These are phyloP conservation scores for Aspergillus sp. DNA, from an alignment of 2,329 filamentous ascomycete species.

Conservation along the genomic window DNA sequence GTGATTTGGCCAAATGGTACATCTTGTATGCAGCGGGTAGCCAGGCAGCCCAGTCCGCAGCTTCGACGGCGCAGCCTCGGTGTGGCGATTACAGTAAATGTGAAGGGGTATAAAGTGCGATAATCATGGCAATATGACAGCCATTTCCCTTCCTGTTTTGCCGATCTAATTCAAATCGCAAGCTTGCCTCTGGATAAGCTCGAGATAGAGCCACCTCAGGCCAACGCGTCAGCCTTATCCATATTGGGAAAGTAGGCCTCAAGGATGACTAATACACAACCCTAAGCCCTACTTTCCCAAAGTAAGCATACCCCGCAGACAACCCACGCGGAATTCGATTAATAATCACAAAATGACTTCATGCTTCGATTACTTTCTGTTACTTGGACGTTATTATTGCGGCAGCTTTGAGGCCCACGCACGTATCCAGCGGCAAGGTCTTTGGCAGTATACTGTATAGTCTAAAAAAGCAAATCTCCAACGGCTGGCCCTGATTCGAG, in stretches of 20 bases:
- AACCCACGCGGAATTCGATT: neutral
- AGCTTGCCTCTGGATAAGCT: neutral
- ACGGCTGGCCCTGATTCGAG: slow-evolving; percentile 3
- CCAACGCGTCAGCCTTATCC: slow-evolving; percentile 25
- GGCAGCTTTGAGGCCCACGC: neutral
- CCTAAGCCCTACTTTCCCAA: slow-evolving; percentile 23
- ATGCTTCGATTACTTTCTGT: neutral
- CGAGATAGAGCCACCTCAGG: slow-evolving; percentile 4
- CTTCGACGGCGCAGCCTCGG: slow-evolving; percentile 18
- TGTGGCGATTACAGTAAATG: slow-evolving; percentile 14
- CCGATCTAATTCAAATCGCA: neutral
- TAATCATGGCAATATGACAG: slow-evolving; percentile 24
- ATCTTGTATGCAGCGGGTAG: slow-evolving; percentile 51
- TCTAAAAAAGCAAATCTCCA: slow-evolving; percentile 10
- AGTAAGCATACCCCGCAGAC: neutral
- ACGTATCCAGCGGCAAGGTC: neutral
- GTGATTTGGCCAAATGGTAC: slow-evolving; percentile 94
- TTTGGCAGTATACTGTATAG: neutral
- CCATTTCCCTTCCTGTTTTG: slow-evolving; percentile 2
- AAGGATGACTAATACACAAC: slow-evolving; percentile 14
- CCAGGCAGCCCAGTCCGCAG: slow-evolving; percentile 12
- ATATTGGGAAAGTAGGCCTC: slow-evolving; percentile 29
- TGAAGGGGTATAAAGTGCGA: slow-evolving; percentile 5
- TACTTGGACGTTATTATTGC: neutral
- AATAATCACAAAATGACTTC: slow-evolving; percentile 9